Evolutionary conservation across 176 grass and related monocot species (phyloP).

Genomic region (Tillandsia fasciculata): DNA sequence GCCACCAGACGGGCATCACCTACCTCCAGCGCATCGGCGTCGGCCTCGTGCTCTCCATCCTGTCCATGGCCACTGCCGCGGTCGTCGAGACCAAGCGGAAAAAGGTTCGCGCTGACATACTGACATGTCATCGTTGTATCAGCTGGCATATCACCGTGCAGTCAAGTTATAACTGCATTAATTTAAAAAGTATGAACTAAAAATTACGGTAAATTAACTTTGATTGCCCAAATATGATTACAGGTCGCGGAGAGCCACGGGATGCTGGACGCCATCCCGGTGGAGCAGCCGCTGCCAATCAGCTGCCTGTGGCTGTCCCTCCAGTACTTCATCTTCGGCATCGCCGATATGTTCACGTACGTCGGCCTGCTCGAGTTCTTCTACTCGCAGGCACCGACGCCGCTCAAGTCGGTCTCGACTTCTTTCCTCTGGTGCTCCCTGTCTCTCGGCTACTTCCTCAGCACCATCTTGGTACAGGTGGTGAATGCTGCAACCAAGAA

Average conservation of each 20-base stretch:
- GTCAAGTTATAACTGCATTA: no score
- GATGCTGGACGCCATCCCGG: conserved; percentile 14
- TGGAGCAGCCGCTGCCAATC: conserved; percentile 11
- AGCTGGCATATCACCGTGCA: no score
- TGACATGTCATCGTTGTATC: no score
- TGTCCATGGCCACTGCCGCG: conserved; percentile 62
- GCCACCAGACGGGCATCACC: conserved; percentile 41
- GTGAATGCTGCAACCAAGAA: conserved; percentile 45
- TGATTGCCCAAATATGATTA: no score
- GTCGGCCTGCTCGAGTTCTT: conserved; percentile 81
- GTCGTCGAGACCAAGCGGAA: conserved; percentile 50
- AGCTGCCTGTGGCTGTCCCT: conserved; percentile 56
- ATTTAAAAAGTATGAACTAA: no score
- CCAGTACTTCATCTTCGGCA: conserved; percentile 62
- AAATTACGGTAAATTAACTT: no score
- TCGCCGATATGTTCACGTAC: conserved; percentile 73
- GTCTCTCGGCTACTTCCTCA: conserved; percentile 58
- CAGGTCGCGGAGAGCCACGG: conserved; percentile 13
- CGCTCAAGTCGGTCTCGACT: conserved; percentile 60
- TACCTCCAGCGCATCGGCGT: conserved; percentile 68
- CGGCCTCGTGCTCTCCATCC: conserved; percentile 52
- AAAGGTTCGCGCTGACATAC: neutral
- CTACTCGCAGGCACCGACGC: conserved; percentile 47
- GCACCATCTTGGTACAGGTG: conserved; percentile 53
- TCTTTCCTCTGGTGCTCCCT: conserved; percentile 57